These are phyloP conservation scores for Colletotrichum spaethianum DNA, from an alignment of 2,329 filamentous ascomycete genomes.

Conservation along the genomic window DNA sequence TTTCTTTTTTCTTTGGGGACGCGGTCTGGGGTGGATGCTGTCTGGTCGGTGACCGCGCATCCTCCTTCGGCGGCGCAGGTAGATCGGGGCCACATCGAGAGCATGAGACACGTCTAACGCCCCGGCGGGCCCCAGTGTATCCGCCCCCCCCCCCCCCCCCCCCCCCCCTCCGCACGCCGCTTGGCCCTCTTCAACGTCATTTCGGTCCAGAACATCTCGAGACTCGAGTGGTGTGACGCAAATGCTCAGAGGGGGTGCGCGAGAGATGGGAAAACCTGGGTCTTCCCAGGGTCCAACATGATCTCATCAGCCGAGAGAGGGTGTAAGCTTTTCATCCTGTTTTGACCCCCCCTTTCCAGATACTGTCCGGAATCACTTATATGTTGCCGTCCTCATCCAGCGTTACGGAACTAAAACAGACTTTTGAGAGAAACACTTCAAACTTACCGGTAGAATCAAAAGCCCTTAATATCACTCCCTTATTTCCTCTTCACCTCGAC, in stretches of 20 bases:
- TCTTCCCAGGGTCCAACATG: constrained; percentile 43
- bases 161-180: constrained; percentile 35
- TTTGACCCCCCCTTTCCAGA: constrained; percentile 34
- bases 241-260: constrained; percentile 8
- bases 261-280: constrained; percentile 7
- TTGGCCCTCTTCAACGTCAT: constrained; percentile 49
- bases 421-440: constrained; percentile 22
- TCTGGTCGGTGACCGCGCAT: constrained; percentile 4
- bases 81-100: constrained; percentile 35
- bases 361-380: constrained; percentile 40
- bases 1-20: no score
- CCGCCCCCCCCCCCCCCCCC: constrained; percentile 34
- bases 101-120: constrained; percentile 36
- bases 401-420: not conserved
- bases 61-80: constrained; percentile 19
- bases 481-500: constrained; percentile 1
- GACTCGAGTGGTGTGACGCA: constrained; percentile 40
- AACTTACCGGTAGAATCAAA: constrained; percentile 20
- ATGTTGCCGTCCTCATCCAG: constrained; percentile 40
- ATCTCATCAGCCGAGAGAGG: constrained; percentile 41
- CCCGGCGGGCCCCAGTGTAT: constrained; percentile 34
- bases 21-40: not conserved
- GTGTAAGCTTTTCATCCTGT: constrained; percentile 42
- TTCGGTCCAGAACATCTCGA: constrained; percentile 38
- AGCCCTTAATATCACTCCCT: constrained; percentile 6